Percentiles rank a stretch among this genome's conserved stretches.
Evolutionary conservation across 1,139 yeast species (phyloP).

Genomic region (Arxiozyma telluris): DNA sequence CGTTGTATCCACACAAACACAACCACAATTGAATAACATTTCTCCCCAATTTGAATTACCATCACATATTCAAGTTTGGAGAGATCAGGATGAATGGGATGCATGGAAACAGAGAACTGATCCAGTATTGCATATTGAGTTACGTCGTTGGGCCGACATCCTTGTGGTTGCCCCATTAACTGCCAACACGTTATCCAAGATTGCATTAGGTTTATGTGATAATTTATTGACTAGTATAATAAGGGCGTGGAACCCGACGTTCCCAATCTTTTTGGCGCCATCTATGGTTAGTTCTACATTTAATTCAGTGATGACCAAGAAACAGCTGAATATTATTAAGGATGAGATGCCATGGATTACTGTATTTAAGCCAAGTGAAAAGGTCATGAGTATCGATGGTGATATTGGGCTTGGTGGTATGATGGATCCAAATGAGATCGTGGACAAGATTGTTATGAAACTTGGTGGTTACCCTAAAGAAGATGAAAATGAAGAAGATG

Average conservation of each 20-base stretch:
- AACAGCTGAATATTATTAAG: constrained; percentile 55
- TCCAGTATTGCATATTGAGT: constrained; percentile 87
- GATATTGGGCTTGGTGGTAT: constrained; percentile 97
- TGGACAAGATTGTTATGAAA: constrained; percentile 70
- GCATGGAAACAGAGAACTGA: constrained; percentile 80
- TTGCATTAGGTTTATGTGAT: constrained; percentile 86
- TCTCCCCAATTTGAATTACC: constrained; percentile 38
- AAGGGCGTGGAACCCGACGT: constrained; percentile 86
- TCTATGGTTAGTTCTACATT: constrained; percentile 98
- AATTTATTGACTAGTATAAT: constrained; percentile 76
- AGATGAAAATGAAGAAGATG: constrained; percentile 68
- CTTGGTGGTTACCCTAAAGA: constrained; percentile 86
- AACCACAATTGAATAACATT: not conserved
- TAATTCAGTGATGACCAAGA: constrained; percentile 85
- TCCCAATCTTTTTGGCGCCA: constrained; percentile 85
- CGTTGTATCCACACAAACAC: not conserved
- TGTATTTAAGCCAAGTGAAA: constrained; percentile 84
- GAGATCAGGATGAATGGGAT: constrained; percentile 86
- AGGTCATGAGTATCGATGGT: constrained; percentile 80
- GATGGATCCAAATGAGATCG: constrained; percentile 89
- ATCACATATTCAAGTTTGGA: constrained; percentile 67
- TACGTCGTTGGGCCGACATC: constrained; percentile 93
- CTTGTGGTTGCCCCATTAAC: constrained; percentile 86
- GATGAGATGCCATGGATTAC: constrained; percentile 67
- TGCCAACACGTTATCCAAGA: constrained; percentile 87